Base-by-base conservation (phyloP, 2,329 filamentous ascomycete genomes). In the Bipolaris sorokiniana region DNA sequence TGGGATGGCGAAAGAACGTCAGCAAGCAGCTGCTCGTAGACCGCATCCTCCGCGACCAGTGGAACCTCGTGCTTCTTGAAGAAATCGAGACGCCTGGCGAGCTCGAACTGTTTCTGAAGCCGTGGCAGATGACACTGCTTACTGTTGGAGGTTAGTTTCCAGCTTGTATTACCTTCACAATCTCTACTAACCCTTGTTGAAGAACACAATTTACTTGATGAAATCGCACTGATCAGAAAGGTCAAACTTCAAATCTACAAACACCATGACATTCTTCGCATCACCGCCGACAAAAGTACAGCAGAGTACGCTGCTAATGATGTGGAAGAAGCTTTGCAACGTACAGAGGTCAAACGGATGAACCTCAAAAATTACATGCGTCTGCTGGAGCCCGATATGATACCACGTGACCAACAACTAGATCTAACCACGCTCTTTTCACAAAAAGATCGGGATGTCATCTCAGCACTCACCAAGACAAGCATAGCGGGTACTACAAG, bases 231-330 rank as follows among this genome's bases (percentile, higher is more conserved):
- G n/a, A 46, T 50, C 20, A 65, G 75, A 13, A 71, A 64, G 31
- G 73, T 65, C 22, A 76, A 65, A 31, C 49, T 76, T 9, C 69
- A 77, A 36, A 57, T 73, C 15, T 62, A 68, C 34, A 50, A 56
- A 33, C 51, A 58, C 3, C 61, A 71, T 34, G 63, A 61, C 34
- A 59, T 75, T 16, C 49, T 78, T 10, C 72, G 75, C 18, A 75
- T 78, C 31, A 77, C 71, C 7, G 74, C 74, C 28, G 70, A 75
- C 51, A 76, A 75, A 45, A 71, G 52, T 44, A 73, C 65, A 22
- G 71, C 74, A 13, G 72, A 76, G 42, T 75, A 76, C 46, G 70
- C 71, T 6, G 72, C 73, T 3, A 64, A 73, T 40, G 75, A 77
- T 48, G 58, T 77, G 23, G 67, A 73, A 44, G 49, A 63, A 10